These are phyloP conservation scores for Oidium heveae DNA, from an alignment of 2,329 filamentous ascomycete genomes.

Conservation along the genomic window DNA sequence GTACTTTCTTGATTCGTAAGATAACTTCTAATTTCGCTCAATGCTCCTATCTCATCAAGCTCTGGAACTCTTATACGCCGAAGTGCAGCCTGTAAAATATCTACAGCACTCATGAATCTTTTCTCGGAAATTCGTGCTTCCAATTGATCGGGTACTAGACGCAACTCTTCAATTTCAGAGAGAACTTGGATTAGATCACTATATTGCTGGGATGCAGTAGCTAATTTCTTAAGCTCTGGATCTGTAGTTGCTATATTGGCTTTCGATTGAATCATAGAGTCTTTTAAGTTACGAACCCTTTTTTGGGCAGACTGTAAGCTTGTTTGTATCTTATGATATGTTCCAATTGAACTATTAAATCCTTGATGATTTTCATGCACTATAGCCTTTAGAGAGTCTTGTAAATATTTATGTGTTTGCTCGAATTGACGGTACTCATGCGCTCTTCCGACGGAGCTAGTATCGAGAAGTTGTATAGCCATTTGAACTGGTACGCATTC, in stretches of 20 bases:
- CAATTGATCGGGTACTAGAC: conserved; percentile 70
- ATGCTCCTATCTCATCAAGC: conserved; percentile 70
- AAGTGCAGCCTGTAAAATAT: conserved; percentile 69
- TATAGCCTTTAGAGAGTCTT: conserved; percentile 76
- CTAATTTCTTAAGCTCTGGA: conserved; percentile 74
- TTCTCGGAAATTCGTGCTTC: conserved; percentile 94
- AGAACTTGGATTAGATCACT: conserved; percentile 71
- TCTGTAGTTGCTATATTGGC: conserved; percentile 61
- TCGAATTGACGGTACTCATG: conserved; percentile 71
- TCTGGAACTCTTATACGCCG: conserved; percentile 66
- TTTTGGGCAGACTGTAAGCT: conserved; percentile 78
- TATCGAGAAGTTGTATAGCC: conserved; percentile 82
- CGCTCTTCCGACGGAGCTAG: conserved; percentile 75
- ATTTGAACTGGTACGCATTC: conserved; percentile 85
- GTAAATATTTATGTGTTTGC: conserved; percentile 64
- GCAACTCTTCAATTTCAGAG: conserved; percentile 64
- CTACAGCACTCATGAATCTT: conserved; percentile 75
- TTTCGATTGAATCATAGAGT: conserved; percentile 61
- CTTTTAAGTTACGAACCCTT: conserved; percentile 57
- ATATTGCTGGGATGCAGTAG: conserved; percentile 68
- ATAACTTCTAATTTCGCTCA: conserved; percentile 67
- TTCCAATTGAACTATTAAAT: conserved; percentile 96
- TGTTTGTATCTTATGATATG: conserved; percentile 92
- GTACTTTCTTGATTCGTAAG: conserved; percentile 80
- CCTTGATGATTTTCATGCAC: conserved; percentile 98